These are phyloP conservation scores for Aspergillus wentii DNA, from an alignment of 495 filamentous ascomycete species.

Conservation along the genomic window DNA sequence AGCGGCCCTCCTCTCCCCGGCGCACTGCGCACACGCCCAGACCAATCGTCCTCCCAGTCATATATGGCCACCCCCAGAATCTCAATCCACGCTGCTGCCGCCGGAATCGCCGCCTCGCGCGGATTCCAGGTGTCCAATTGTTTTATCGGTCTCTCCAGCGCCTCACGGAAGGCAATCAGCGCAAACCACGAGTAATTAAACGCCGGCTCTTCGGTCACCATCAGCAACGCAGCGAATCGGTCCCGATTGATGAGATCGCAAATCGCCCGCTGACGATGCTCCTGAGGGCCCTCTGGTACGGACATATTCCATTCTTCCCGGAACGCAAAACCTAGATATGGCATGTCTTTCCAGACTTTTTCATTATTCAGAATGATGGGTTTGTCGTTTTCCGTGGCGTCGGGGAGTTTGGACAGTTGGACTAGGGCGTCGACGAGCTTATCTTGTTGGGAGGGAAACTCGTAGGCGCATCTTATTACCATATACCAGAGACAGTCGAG, in stretches of 20 bases:
- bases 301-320: slow-evolving; percentile 9
- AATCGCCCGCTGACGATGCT: neutral
- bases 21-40: neutral
- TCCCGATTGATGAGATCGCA: neutral
- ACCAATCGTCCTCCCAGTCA: slow-evolving; percentile 5
- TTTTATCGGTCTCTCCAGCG: slow-evolving; percentile 1
- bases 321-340: slow-evolving; percentile 10
- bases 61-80: slow-evolving; percentile 5
- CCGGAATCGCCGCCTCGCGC: slow-evolving; percentile 3
- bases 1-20: slow-evolving; percentile 9
- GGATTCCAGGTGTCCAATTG: neutral
- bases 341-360: slow-evolving; percentile 11
- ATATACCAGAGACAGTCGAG: slow-evolving; percentile 5
- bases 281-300: neutral
- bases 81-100: slow-evolving; percentile 9
- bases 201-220: slow-evolving; percentile 5
- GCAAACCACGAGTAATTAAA: slow-evolving; percentile 6
- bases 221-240: slow-evolving; percentile 6
- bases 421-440: slow-evolving; percentile 7
- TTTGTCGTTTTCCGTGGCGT: neutral
- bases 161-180: slow-evolving; percentile 2
- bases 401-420: slow-evolving; percentile 3
- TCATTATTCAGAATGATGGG: slow-evolving; percentile 5
- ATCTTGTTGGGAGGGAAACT: slow-evolving; percentile 3
- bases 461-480: neutral